Conservation (phyloP, 2,329 filamentous ascomycete species). For the Gnomoniopsis smithogilvyi region DNA sequence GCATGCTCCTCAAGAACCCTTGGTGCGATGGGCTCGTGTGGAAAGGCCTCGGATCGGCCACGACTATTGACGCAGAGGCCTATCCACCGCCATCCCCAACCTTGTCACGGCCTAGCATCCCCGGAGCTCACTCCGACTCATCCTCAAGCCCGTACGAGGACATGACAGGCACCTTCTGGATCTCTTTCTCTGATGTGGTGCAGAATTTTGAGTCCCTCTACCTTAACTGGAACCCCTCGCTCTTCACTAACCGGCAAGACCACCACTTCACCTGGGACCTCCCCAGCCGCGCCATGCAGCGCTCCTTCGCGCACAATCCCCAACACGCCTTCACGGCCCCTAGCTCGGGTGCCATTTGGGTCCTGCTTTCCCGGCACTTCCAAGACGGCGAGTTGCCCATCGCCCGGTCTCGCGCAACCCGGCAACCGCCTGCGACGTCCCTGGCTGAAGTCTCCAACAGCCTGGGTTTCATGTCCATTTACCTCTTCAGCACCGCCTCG, state of each 20-base stretch:
- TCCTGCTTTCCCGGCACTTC: constrained; percentile 85
- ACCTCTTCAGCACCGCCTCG: constrained; percentile 61
- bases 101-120: constrained; percentile 11
- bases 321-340: constrained; percentile 68
- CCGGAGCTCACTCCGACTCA: constrained; percentile 19
- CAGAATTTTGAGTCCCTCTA: constrained; percentile 96
- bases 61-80: constrained; percentile 23
- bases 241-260: constrained; percentile 81
- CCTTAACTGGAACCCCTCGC: constrained; percentile 89
- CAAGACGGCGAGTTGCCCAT: constrained; percentile 62
- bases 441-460: constrained; percentile 47
- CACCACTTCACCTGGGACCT: constrained; percentile 84
- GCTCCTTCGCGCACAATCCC: constrained; percentile 62
- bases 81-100: constrained; percentile 19
- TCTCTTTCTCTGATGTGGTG: constrained; percentile 79
- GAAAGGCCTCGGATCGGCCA: constrained; percentile 50
- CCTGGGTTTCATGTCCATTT: constrained; percentile 83
- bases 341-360: constrained; percentile 66
- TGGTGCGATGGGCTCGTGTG: constrained; percentile 83
- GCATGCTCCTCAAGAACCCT: constrained; percentile 88
- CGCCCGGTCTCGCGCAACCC: constrained; percentile 37
- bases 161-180: constrained; percentile 84
- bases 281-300: constrained; percentile 41
- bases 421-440: constrained; percentile 23
- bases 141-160: constrained; percentile 22